Base-by-base conservation (phyloP, 345 rosid genomes). In the Populus simonii region DNA sequence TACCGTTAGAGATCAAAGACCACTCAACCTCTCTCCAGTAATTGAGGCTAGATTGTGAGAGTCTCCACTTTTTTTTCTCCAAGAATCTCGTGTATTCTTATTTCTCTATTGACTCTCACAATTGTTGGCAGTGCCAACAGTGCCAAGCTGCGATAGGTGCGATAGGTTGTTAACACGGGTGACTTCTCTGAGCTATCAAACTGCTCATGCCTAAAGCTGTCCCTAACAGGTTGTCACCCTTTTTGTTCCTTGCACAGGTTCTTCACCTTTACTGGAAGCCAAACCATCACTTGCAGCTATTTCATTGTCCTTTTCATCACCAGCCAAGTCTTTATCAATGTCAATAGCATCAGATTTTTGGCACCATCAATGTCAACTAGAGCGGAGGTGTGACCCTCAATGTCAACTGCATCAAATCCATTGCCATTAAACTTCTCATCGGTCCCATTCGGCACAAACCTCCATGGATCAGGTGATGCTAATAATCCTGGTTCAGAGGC, bases 261-360 rank as follows among this genome's bases (percentile, higher is more conserved):
- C 75, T 63, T 79, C 81, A 25, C 73, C 70, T 31, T 76, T 41
- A 33, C 22, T 25, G 9, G 80, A 66, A 74, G 33, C 59, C 55
- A 31, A 69, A 78, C 73, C 71, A 43, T 76, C 76, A 73, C 74
- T 81, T 71, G 71, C 78, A 76, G 75, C 78, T 78, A 74, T 80
- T 80, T 89, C 90, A 89, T 84, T 71, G 68, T 83, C 93, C 72
- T 84, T 89, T 74, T 78, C 93, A 81, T 87, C 87, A 78, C 83
- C 86, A 79, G 85, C 81, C 72, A 87, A 83, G 85, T 85, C 87
- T 70, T 87, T 89, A 85, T 86, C 92, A 43, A 80, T 82, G 75
- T 87, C 89, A 76, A 88, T 81, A 51, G 80, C 80, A 77, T 79
- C 85, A 70, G 88, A 83, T 55, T 76, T 84, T 78, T 76, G 87